Conservation (phyloP, 2,329 filamentous ascomycete genomes). For the Aspergillus sp. region DNA sequence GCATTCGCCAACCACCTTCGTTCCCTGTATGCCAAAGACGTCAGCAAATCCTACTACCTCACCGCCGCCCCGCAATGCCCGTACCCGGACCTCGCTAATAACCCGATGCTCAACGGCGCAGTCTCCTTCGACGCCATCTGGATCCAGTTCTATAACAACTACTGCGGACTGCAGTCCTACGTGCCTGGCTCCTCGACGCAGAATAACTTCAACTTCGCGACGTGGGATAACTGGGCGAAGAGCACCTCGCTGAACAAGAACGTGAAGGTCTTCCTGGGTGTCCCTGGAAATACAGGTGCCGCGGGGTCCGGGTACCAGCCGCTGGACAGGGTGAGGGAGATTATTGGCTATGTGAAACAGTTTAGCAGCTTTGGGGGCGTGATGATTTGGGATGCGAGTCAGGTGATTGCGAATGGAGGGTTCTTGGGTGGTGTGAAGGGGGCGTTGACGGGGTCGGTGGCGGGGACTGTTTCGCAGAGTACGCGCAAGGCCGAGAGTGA, state of each 20-base stretch:
- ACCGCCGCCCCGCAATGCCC: constrained; percentile 68
- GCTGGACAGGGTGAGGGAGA: constrained; percentile 45
- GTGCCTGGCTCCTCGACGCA: constrained; percentile 44
- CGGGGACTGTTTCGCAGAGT: background rate
- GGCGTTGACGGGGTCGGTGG: background rate
- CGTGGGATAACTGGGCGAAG: constrained; percentile 68
- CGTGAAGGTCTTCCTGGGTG: constrained; percentile 62
- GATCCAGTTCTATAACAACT: constrained; percentile 71
- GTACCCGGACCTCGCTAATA: constrained; percentile 62
- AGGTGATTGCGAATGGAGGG: constrained; percentile 58
- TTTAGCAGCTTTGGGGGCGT: constrained; percentile 65
- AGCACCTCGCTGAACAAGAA: constrained; percentile 56
- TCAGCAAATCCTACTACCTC: constrained; percentile 57
- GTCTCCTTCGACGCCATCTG: constrained; percentile 61
- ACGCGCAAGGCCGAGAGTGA: background rate
- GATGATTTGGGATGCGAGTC: constrained; percentile 69
- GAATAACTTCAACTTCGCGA: constrained; percentile 60
- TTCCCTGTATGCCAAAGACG: constrained; percentile 51
- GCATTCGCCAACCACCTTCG: constrained; percentile 62
- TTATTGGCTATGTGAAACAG: constrained; percentile 55
- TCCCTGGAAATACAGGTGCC: constrained; percentile 54
- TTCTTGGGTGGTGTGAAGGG: constrained; percentile 43
- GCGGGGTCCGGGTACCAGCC: constrained; percentile 58
- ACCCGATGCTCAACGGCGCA: constrained; percentile 54
- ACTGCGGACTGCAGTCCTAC: constrained; percentile 61